phyloP scores from a whole-genome alignment of 164 flowering plant species.

The Chimonanthus salicifolius region DNA sequence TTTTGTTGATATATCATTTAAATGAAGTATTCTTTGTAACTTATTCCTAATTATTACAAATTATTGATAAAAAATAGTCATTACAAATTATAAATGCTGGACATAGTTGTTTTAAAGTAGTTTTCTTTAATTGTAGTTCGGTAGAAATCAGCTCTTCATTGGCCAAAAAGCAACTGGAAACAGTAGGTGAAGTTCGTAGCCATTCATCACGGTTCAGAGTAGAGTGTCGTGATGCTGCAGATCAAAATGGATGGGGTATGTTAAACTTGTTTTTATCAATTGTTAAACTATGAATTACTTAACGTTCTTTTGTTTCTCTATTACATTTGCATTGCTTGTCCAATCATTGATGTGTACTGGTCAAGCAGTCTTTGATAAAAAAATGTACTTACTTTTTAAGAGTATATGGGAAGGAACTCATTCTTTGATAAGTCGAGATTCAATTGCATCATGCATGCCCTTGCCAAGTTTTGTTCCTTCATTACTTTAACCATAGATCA shows the following conservation, averaged over 20 bases:
- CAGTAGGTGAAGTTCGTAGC: conserved; percentile 81
- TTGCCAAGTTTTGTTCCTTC: neutral
- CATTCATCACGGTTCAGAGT: conserved; percentile 75
- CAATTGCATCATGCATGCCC: neutral
- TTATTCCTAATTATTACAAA: too few species aligned
- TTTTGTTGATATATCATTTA: too few species aligned
- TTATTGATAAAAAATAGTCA: too few species aligned
- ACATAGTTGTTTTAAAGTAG: neutral
- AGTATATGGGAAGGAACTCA: neutral
- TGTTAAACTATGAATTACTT: neutral
- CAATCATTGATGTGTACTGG: too few species aligned
- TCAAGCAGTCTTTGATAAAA: neutral
- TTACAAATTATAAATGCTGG: too few species aligned
- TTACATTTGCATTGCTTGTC: too few species aligned
- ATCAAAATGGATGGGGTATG: conserved; percentile 87
- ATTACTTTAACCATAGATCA: neutral
- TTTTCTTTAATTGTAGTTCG: conserved; percentile 49
- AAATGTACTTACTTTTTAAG: neutral
- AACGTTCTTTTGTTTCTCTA: too few species aligned
- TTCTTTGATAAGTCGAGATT: neutral
- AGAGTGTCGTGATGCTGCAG: conserved; percentile 94
- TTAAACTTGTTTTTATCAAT: too few species aligned
- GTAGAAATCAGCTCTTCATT: conserved; percentile 96
- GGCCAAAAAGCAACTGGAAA: conserved; percentile 79
- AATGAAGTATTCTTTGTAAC: too few species aligned